Base-by-base conservation (phyloP, 2,329 filamentous ascomycete genomes). In the Calonectria naviculata region DNA sequence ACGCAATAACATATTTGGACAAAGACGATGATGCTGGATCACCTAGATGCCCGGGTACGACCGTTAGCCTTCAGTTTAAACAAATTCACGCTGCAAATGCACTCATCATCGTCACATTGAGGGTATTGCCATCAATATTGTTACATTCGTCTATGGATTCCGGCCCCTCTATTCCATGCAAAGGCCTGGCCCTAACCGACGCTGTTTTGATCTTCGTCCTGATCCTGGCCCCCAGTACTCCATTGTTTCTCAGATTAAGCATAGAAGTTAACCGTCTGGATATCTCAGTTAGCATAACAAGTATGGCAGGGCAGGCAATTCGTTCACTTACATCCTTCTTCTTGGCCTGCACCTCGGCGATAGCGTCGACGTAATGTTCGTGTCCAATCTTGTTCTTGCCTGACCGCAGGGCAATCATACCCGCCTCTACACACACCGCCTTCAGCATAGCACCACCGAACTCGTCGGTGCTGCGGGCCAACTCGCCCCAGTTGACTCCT, bases 301-400 rank as follows among this genome's bases (percentile, higher is more conserved):
- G 41, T 21, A 3, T 19, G 28, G 21, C 7, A 8, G 60, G 2
- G 24, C 6, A 24, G n/a, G 12, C 2, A 26, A 17, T 68, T 1
- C 4, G 6, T 61, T 24, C 58, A 87, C 89, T 86, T 79, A 91
- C 89, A 74, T 97, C 95, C 90, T 97, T 97, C 93, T 98, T 98
- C 92, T 98, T 93, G 73, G 93, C 92, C 84, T 95, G 95, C 78
- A 99, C 97, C 85, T 99, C 97, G 42, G 95, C 91, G 83, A 99
- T 98, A 72, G 97, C 97, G 87, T 99, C 97, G 62, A 99, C 97
- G 81, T 98, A 99, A 85, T 99, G 95, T 87, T 99, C 97, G 83
- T 99, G 97, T 71, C 93, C 94, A 81, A 99, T 97, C 90, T 98
- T 98, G 85, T 93, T 95, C 89, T 97, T 95, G 72, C 97, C 97